These are phyloP conservation scores for Gossypium stocksii DNA, from an alignment of 345 rosid species.

Conservation along the genomic window DNA sequence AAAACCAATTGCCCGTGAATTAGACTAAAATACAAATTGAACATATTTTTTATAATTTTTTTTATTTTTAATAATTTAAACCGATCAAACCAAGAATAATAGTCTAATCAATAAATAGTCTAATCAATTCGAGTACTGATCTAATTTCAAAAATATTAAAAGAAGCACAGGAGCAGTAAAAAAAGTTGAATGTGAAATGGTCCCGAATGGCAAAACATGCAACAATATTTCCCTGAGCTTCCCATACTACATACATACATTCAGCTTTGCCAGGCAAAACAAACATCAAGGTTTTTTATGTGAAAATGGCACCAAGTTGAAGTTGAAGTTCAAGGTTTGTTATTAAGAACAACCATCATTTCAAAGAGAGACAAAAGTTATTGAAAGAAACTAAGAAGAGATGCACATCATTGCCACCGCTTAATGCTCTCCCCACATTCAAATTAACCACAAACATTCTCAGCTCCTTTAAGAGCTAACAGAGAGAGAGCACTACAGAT, in stretches of 20 bases:
- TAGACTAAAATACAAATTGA: too few relatives aligned
- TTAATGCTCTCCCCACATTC: background rate
- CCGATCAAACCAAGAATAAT: too few relatives aligned
- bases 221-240: too few relatives aligned
- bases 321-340: background rate
- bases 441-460: background rate
- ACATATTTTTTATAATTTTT: too few relatives aligned
- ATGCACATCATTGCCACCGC: slow-evolving; percentile 4
- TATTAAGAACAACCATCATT: background rate
- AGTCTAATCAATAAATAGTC: too few relatives aligned
- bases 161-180: too few relatives aligned
- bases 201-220: too few relatives aligned
- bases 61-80: too few relatives aligned
- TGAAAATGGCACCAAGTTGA: background rate
- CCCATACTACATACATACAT: background rate
- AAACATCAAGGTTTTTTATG: background rate
- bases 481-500: background rate
- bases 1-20: too few relatives aligned
- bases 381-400: background rate
- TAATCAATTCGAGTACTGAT: too few relatives aligned
- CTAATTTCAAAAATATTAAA: too few relatives aligned
- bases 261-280: background rate
- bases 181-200: too few relatives aligned
- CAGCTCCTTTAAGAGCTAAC: background rate
- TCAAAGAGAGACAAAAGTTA: background rate